Evolutionary conservation across 73 alveolate species (phyloP).

Genomic region (Breviolum minutum): DNA sequence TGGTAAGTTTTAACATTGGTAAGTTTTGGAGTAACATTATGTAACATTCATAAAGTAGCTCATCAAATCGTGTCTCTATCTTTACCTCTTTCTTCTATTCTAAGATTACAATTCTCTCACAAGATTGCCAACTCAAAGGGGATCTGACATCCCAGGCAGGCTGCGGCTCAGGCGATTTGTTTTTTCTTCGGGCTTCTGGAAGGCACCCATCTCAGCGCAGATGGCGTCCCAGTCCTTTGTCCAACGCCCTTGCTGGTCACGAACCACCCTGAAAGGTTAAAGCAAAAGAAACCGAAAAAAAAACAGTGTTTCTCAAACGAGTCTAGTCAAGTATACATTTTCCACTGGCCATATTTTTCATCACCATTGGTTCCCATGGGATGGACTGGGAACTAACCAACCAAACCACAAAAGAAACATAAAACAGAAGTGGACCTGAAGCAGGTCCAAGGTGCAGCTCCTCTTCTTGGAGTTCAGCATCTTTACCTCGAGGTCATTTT

Average conservation of each 20-base stretch:
- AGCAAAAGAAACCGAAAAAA: neutral
- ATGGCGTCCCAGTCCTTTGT: constrained; percentile 90
- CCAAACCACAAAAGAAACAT: neutral
- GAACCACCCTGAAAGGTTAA: constrained; percentile 25
- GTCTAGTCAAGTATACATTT: too few species aligned
- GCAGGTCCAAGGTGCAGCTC: neutral
- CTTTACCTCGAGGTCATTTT: neutral
- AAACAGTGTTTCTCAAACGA: too few species aligned
- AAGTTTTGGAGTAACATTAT: too few species aligned
- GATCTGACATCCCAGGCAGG: too few species aligned
- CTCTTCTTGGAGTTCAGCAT: neutral
- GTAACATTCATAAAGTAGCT: too few species aligned
- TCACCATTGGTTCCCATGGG: too few species aligned
- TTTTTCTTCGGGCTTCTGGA: constrained; percentile 63
- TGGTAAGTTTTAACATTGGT: too few species aligned
- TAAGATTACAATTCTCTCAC: too few species aligned
- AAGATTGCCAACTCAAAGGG: too few species aligned
- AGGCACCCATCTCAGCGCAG: constrained; percentile 95
- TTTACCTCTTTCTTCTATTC: too few species aligned
- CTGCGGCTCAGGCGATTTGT: too few species aligned
- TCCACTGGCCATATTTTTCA: neutral
- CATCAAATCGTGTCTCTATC: too few species aligned
- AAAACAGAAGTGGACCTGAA: neutral
- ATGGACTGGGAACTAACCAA: neutral
- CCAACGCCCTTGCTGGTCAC: constrained; percentile 72